Conservation (phyloP, 1,284 basidiomycete species). For the Ustilago xerochloae region DNA sequence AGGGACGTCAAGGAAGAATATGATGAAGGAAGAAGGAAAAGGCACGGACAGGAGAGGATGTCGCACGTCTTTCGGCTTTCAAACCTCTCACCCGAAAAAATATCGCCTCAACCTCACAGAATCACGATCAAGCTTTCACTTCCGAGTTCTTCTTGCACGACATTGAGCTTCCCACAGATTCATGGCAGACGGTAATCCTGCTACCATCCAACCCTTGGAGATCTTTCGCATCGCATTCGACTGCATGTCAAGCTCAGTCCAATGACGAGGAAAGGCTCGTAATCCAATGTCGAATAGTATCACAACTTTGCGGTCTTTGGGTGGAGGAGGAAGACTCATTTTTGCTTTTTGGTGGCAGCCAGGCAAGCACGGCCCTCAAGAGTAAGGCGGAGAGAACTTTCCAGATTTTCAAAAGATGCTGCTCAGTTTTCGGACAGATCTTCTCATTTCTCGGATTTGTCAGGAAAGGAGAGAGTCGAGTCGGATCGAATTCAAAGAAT, state of each 20-base stretch:
- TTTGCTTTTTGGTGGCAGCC: too few species aligned
- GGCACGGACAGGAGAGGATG: background rate
- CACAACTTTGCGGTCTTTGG: too few species aligned
- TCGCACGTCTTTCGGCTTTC: background rate
- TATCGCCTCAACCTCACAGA: background rate
- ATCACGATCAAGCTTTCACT: background rate
- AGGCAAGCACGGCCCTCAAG: slow-evolving; percentile 2
- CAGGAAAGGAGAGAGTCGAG: background rate
- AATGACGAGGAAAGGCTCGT: too few species aligned
- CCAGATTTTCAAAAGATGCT: slow-evolving; percentile 10
- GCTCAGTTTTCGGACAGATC: slow-evolving; percentile 17
- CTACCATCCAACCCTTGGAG: too few species aligned
- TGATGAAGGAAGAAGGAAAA: background rate
- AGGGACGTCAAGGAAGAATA: background rate
- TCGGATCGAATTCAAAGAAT: too few species aligned
- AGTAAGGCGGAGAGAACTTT: slow-evolving; percentile 17
- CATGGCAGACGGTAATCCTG: background rate
- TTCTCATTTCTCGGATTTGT: slow-evolving; percentile 38
- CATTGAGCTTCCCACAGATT: too few species aligned
- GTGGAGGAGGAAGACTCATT: slow-evolving; percentile 4
- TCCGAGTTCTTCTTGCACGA: too few species aligned
- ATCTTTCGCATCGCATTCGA: too few species aligned
- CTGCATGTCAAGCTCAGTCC: too few species aligned
- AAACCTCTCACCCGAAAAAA: background rate
- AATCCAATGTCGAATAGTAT: too few species aligned